These are phyloP conservation scores for Oryza rufipogon DNA, from an alignment of 176 grass and related monocot species.

Conservation along the genomic window DNA sequence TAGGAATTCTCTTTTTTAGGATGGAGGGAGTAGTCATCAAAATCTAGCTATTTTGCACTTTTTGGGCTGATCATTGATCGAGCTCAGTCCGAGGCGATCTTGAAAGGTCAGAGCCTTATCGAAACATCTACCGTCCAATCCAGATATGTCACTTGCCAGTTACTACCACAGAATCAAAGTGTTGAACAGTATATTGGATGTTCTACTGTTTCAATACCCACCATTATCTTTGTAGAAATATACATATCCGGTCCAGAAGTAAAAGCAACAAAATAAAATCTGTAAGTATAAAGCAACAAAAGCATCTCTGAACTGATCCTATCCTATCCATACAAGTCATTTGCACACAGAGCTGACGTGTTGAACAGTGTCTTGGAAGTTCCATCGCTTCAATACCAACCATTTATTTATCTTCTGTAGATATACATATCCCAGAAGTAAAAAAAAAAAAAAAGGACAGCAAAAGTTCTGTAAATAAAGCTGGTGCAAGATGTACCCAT, in stretches of 20 bases:
- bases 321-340: too few relatives aligned
- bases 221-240: neutral
- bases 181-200: neutral
- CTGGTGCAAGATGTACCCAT: neutral
- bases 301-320: too few relatives aligned
- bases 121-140: neutral
- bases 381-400: neutral
- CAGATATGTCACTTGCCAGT: neutral
- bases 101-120: neutral
- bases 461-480: neutral
- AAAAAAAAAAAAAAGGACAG: too few relatives aligned
- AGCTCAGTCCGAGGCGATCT: neutral
- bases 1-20: too few relatives aligned
- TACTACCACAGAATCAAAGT: neutral
- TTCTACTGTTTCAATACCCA: neutral
- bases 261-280: neutral
- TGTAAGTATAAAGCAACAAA: neutral
- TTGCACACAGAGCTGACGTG: neutral
- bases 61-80: neutral
- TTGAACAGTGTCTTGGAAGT: slow-evolving; percentile 1
- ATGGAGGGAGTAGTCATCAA: neutral
- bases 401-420: neutral
- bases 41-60: neutral
- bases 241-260: neutral
- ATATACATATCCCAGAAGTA: neutral